phyloP scores from a whole-genome alignment of 2,329 filamentous ascomycete genomes.

The Atkinsonella texensis region DNA sequence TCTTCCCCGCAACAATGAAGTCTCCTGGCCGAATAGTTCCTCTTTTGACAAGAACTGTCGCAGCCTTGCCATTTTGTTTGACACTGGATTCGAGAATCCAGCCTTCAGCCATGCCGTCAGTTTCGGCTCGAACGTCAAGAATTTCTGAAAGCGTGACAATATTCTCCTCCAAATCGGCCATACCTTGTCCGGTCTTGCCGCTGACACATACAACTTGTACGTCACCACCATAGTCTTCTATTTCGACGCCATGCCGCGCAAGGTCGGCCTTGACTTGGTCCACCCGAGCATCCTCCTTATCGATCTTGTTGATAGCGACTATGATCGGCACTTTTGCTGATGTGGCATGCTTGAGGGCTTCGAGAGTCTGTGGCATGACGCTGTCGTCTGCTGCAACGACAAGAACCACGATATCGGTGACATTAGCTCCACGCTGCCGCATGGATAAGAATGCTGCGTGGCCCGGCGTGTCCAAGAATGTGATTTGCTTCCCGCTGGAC shows the following conservation, averaged over 20 bases:
- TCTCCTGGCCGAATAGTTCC: slow-evolving; percentile 76
- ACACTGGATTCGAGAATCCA: slow-evolving; percentile 90
- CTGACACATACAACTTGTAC: slow-evolving; percentile 86
- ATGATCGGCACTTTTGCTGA: slow-evolving; percentile 86
- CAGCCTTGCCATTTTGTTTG: slow-evolving; percentile 72
- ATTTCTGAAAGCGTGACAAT: slow-evolving; percentile 79
- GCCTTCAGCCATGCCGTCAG: slow-evolving; percentile 68
- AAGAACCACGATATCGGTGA: slow-evolving; percentile 92
- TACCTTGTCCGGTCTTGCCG: slow-evolving; percentile 86
- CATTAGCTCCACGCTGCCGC: slow-evolving; percentile 87
- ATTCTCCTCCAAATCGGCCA: slow-evolving; percentile 84
- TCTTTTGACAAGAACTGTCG: slow-evolving; percentile 77
- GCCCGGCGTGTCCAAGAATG: slow-evolving; percentile 92
- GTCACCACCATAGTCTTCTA: slow-evolving; percentile 92
- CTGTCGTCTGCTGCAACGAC: slow-evolving; percentile 96
- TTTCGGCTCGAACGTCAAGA: slow-evolving; percentile 76
- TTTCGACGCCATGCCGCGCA: slow-evolving; percentile 68
- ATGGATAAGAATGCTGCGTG: slow-evolving; percentile 94
- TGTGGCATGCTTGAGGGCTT: slow-evolving; percentile 89
- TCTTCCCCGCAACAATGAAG: slow-evolving; percentile 74
- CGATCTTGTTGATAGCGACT: slow-evolving; percentile 94
- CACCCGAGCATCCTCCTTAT: slow-evolving; percentile 71
- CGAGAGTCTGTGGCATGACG: slow-evolving; percentile 92
- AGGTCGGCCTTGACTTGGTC: slow-evolving; percentile 85
- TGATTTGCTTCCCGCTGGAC: slow-evolving; percentile 78